Evolutionary conservation across 2,329 filamentous ascomycete genomes (phyloP), one percentile per base, ranked within the genome.

Genomic region (Phaeosphaeriaceae sp.): DNA sequence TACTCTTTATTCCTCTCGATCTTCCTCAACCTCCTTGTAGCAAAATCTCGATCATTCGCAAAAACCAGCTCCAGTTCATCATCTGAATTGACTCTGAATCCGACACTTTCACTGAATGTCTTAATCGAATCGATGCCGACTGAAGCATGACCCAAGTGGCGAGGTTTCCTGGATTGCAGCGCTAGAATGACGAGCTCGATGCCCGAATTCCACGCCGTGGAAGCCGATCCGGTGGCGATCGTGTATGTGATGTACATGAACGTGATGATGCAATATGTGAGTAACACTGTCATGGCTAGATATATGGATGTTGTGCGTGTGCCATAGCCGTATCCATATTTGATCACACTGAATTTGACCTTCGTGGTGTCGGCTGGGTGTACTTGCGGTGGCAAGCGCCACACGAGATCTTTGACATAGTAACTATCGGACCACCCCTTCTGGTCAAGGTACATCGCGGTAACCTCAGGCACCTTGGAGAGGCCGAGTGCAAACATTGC

Each of bases 121-220:
- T 47, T 6, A 24, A 56, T 46, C 3, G 52, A 44, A n/a, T 53
- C 33, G 6, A 58, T 46, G 24, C 59, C 53, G 20, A 51, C 58
- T 2, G 48, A 50, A 17, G 44, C 36, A 25, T 60, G 27, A 9
- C 48, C 51, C 21, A 60, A 41, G 25, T 52, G 33, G 17, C 46
- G 45, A 15, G 59, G 52, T 15, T 21, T 47, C 17, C 40, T 52
- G 7, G 60, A 59, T 20, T 55, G 53, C 15, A 62, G 44, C 11
- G 57, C 60, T 2, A 57, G 48, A 2, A 48, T 21, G 5, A 57
- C 42, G 22, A 62, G 45, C 44, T 60, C 60, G 15, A 48, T 45
- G 2, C 49, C 51, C 4, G 60, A 60, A 27, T 48, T 50, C 60
- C 51, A 62, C 3, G 57, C 57, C 5, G 60, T 62, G 10, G 60